Evolutionary conservation across 2,329 filamentous ascomycete genomes (phyloP), one percentile per base, ranked within the genome.

Genomic region (Zymoseptoria pseudotritici): DNA sequence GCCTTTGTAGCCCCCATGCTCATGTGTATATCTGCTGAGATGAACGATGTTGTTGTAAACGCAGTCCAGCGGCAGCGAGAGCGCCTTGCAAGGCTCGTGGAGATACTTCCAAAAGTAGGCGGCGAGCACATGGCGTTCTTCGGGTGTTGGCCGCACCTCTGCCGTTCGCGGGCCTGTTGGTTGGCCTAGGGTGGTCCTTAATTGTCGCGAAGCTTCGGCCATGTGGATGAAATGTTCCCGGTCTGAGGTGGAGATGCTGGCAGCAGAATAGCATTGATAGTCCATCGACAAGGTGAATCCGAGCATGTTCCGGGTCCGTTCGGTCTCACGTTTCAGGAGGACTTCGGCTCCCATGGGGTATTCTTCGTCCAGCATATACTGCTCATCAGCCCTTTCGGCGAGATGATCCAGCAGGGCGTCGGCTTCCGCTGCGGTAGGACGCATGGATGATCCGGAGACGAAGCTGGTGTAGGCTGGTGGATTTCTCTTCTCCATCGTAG

Each of bases 91-190:
- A 9, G 57, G 57, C 51, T 58, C 57, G 51, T 58, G 51, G 7
- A 58, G 52, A 22, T 58, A 54, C 17, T 54, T 53, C 51, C 51
- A 54, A 24, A 58, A 58, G 42, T 58, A 58, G 13, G 57, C 50
- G 19, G 19, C 19, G 13, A 46, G 13, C 36, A n/a, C 17, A 5
- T 2, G 26, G 26, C 26, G 26, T 29, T 29, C 26, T 29, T 8
- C 26, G 8, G 26, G 26, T 29, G 26, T 29, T 9, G 26, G 26
- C 5, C 17, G 36, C 2, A 46, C 36, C 13, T n/a, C 13, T n/a
- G 36, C 5, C 13, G 36, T 46, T 17, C 13, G 5, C 17, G 5
- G 5, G 5, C 13, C 13, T 46, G 36, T 13, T 4, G 13, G 13
- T n/a, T 17, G 36, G 8, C 19, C 11, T 4, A 13, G 4, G 4